A percentile compares a stretch with the other conserved stretches of the same genome.
Conservation (phyloP, 2,329 filamentous ascomycete genomes). For the Cryphonectria nitschkei region DNA sequence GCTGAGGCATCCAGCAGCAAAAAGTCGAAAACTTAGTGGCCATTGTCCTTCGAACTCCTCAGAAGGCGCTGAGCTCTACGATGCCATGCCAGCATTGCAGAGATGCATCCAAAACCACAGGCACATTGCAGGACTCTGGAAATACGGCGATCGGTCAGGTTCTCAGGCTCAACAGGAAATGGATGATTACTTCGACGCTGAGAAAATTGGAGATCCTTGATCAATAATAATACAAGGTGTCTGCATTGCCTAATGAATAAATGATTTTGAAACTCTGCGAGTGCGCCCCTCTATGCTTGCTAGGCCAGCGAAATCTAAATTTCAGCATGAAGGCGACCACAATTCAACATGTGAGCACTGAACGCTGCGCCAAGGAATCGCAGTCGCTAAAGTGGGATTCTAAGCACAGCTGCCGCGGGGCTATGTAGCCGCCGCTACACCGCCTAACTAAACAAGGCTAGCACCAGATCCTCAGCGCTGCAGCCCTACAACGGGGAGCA, state of each 20-base stretch:
- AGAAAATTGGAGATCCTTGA: neutral
- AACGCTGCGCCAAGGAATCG: neutral
- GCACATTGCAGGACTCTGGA: neutral
- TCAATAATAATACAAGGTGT: neutral
- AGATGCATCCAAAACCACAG: neutral
- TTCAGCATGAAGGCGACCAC: neutral
- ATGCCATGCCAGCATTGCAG: neutral
- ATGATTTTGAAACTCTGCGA: neutral
- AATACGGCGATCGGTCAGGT: neutral
- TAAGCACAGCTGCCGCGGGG: neutral
- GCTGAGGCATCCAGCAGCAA: constrained; percentile 9
- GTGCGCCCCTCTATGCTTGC: neutral
- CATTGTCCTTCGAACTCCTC: neutral
- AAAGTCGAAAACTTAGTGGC: neutral
- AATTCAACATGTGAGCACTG: neutral
- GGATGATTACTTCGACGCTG: neutral
- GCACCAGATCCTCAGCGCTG: neutral
- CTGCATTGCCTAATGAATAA: neutral
- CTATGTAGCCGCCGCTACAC: constrained; percentile 3
- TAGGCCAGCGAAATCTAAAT: neutral
- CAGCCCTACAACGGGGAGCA: neutral
- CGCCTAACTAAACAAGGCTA: constrained; percentile 14
- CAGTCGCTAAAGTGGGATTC: neutral
- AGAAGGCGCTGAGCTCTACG: neutral
- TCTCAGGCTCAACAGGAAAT: neutral